phyloP scores from a whole-genome alignment of 495 filamentous ascomycete genomes.

The Tuber microsphaerosporum region DNA sequence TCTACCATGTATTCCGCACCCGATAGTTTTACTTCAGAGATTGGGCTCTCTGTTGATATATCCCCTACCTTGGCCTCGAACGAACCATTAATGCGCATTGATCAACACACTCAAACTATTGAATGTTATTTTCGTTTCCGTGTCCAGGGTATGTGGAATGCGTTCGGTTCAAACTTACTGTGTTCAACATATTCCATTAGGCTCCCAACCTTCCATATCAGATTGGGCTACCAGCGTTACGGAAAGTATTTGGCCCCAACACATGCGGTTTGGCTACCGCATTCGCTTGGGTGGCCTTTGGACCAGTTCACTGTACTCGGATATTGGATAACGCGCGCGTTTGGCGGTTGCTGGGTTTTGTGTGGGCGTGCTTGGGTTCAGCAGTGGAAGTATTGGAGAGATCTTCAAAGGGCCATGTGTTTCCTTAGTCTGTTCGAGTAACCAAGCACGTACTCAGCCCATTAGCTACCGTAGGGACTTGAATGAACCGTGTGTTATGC shows the following conservation, averaged over 20 bases:
- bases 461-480: not conserved
- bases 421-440: not conserved
- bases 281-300: too few relatives aligned
- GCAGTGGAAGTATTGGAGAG: not conserved
- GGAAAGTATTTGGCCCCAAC: not conserved
- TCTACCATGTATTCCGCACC: not conserved
- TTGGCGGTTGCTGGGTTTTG: not conserved
- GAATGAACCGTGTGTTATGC: too few relatives aligned
- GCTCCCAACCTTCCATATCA: not conserved
- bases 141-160: not conserved
- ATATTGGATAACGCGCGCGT: too few relatives aligned
- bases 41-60: not conserved
- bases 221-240: not conserved
- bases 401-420: not conserved
- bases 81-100: not conserved
- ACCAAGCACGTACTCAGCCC: not conserved
- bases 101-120: not conserved
- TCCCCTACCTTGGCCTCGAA: not conserved
- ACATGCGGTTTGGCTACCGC: too few relatives aligned
- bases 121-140: not conserved
- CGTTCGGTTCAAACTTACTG: not conserved
- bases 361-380: not conserved
- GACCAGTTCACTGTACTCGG: too few relatives aligned
- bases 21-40: not conserved
- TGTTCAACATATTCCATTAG: not conserved